phyloP scores from a whole-genome alignment of 257 asterid species.

The Solanum boliviense region DNA sequence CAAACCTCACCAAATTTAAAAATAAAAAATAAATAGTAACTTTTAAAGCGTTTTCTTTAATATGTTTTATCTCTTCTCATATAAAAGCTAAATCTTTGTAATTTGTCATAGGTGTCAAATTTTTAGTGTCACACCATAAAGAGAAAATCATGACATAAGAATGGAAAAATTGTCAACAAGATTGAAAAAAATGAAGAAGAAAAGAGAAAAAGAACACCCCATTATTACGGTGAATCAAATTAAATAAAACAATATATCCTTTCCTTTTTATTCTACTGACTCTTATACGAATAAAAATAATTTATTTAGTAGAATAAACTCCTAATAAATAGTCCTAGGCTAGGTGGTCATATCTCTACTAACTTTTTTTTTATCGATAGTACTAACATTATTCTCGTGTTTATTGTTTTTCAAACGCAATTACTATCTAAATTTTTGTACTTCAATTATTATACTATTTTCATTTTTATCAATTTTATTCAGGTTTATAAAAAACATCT shows the following conservation, averaged over 20 bases:
- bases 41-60: neutral
- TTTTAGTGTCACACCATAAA: neutral
- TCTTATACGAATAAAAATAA: neutral
- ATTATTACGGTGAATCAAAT: neutral
- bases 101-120: neutral
- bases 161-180: neutral
- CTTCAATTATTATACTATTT: neutral
- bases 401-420: neutral
- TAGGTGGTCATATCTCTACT: neutral
- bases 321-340: neutral
- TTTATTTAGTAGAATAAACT: neutral
- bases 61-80: neutral
- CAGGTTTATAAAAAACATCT: too few relatives aligned
- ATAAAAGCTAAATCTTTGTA: neutral
- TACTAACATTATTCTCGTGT: neutral
- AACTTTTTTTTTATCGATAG: neutral
- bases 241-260: neutral
- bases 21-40: neutral
- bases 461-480: neutral
- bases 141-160: neutral
- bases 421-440: neutral
- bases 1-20: neutral
- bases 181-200: neutral
- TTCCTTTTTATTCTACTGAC: neutral
- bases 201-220: neutral